Evolutionary conservation across 2,329 filamentous ascomycete genomes (phyloP), one percentile per base, ranked within the genome.

Genomic region (Calonectria pauciramosa): DNA sequence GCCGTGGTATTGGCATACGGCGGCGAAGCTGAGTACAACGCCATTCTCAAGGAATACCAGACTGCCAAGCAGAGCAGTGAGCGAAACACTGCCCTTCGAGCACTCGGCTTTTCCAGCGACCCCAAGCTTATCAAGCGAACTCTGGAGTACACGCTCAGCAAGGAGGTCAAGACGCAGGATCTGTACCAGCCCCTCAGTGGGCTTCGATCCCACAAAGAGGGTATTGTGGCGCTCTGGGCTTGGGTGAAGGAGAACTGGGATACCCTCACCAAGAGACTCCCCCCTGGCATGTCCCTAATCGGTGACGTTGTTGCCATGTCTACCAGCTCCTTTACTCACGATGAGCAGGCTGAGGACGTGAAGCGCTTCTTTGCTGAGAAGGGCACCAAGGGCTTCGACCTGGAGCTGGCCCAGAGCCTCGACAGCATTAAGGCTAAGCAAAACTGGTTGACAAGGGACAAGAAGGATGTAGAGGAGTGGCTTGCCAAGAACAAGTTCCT

Each of bases 241-340:
- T 99, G 95, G 94, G 89, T 98, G 88, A 94, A 93, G 83, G 89
- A 93, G 78, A 97, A 98, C 86, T 99, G 96, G 96, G 94, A 95
- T n/a, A 90, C 91, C 41, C 88, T 99, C 54, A 91, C 92, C 84
- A 92, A 94, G 89, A 93, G 94, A 82, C 91, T 98, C 59, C 96
- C 96, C 34, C 95, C 96, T n/a, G 93, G 93, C 23, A 90, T 97
- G 79, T 93, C 94, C 47, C 96, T 99, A 91, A 89, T 99, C 60
- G 94, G 95, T 77, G 93, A 91, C 56, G 93, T 98, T 80, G 95
- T 99, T 4, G 92, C 92, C 72, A 94, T 98, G 80, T 94, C 93
- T 80, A 96, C 95, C 2, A 93, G 92, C 52, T 93, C 94, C 83
- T 97, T 98, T 86, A 95, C 94, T 26, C 93, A 90, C 75, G 87